These are phyloP conservation scores for Ceratonia siliqua DNA, from an alignment of 306 rosid genomes.

Conservation along the genomic window DNA sequence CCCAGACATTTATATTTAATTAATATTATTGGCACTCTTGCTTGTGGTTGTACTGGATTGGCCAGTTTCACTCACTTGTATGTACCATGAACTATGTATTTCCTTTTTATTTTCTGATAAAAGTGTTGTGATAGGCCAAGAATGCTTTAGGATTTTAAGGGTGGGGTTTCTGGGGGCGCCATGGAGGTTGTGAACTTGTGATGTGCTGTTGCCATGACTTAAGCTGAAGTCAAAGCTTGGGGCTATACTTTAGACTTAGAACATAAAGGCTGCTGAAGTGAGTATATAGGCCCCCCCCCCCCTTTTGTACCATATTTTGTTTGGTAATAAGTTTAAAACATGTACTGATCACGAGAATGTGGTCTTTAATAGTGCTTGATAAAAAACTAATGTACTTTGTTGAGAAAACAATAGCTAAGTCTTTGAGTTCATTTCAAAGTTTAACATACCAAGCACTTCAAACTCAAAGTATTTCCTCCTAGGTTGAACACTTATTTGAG, in stretches of 20 bases:
- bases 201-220: too few species aligned
- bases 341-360: neutral
- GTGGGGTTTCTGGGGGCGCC: slow-evolving; percentile 18
- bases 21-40: neutral
- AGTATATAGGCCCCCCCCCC: too few species aligned
- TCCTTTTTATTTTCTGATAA: too few species aligned
- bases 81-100: neutral
- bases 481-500: too few species aligned
- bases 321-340: neutral
- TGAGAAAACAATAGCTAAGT: too few species aligned
- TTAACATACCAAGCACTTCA: too few species aligned
- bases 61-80: neutral
- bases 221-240: too few species aligned
- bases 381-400: neutral
- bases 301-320: neutral
- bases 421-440: too few species aligned
- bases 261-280: too few species aligned
- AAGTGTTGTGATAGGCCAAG: neutral
- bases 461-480: too few species aligned
- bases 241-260: neutral
- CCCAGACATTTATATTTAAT: neutral
- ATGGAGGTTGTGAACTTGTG: too few species aligned
- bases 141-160: neutral
- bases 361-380: neutral
- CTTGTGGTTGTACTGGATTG: neutral